Percentiles rank a stretch among this genome's conserved stretches.
Evolutionary conservation across 345 rosid genomes (phyloP).

Genomic region (Turritis glabra): DNA sequence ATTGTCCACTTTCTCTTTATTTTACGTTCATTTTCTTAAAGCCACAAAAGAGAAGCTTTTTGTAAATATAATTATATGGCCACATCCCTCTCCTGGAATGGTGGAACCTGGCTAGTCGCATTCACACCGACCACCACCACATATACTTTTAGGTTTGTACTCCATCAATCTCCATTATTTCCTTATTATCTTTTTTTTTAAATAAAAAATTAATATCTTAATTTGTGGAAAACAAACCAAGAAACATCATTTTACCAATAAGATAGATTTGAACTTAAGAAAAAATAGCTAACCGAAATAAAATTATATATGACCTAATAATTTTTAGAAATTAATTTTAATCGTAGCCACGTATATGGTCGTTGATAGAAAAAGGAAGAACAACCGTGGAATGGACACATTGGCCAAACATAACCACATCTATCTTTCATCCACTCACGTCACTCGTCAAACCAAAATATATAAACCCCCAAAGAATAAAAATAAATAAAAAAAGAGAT

Average conservation of each 20-base stretch:
- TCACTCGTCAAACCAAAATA: constrained; percentile 34
- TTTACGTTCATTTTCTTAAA: too few relatives aligned
- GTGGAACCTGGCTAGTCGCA: constrained; percentile 34
- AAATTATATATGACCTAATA: constrained; percentile 16
- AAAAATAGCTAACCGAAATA: background rate
- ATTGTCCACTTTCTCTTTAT: too few relatives aligned
- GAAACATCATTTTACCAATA: background rate
- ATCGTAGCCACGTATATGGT: constrained; percentile 31
- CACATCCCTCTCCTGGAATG: constrained; percentile 26
- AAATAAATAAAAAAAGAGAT: background rate
- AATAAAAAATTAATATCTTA: too few relatives aligned
- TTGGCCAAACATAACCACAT: constrained; percentile 36
- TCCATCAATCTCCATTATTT: constrained; percentile 12
- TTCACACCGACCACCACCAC: constrained; percentile 24
- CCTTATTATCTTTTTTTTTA: background rate
- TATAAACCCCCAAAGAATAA: constrained; percentile 10
- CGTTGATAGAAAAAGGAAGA: constrained; percentile 25
- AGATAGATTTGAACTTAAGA: background rate
- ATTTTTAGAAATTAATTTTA: background rate
- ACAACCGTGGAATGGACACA: constrained; percentile 30
- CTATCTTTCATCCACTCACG: constrained; percentile 36
- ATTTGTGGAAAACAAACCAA: background rate
- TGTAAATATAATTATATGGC: constrained; percentile 15
- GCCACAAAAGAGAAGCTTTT: too few relatives aligned
- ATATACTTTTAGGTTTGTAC: constrained; percentile 13